A percentile compares a stretch with the other conserved stretches of the same genome.
Evolutionary conservation across 2,329 filamentous ascomycete species (phyloP).

Genomic region (Coniochaeta sp.): DNA sequence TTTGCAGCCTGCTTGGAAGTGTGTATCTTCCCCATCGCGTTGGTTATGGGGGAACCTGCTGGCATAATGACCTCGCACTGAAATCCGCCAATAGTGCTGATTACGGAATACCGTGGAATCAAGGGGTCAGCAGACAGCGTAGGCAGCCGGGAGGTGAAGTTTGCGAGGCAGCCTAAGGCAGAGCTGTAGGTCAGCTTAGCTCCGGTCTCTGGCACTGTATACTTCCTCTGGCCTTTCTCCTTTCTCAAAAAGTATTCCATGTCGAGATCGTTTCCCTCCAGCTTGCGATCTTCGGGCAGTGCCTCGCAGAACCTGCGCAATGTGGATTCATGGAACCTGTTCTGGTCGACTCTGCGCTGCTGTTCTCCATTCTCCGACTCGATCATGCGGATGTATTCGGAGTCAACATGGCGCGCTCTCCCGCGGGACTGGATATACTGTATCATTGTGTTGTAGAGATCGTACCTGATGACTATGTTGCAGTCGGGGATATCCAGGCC

Average conservation of each 20-base stretch:
- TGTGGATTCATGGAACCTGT: slow-evolving; percentile 49
- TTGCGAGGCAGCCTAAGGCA: slow-evolving; percentile 62
- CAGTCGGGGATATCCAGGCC: slow-evolving; percentile 63
- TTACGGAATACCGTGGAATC: slow-evolving; percentile 55
- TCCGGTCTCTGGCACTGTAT: slow-evolving; percentile 57
- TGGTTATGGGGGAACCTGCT: slow-evolving; percentile 62
- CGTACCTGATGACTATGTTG: slow-evolving; percentile 67
- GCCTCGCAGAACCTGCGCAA: slow-evolving; percentile 71
- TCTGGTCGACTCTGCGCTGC: slow-evolving; percentile 46
- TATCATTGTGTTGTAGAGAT: slow-evolving; percentile 83
- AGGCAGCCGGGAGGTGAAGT: slow-evolving; percentile 65
- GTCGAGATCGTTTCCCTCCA: slow-evolving; percentile 52
- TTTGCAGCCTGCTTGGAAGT: slow-evolving; percentile 72
- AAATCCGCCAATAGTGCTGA: slow-evolving; percentile 49
- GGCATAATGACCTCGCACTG: slow-evolving; percentile 76
- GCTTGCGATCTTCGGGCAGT: slow-evolving; percentile 66
- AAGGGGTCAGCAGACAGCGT: slow-evolving; percentile 26
- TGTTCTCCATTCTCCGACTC: slow-evolving; percentile 64
- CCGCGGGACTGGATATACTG: slow-evolving; percentile 93
- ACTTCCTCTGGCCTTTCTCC: slow-evolving; percentile 41
- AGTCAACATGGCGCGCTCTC: slow-evolving; percentile 69
- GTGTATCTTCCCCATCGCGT: slow-evolving; percentile 55
- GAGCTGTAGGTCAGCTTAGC: slow-evolving; percentile 74
- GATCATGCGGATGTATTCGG: slow-evolving; percentile 78
- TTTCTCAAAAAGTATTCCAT: slow-evolving; percentile 48